Conservation (phyloP, 2,329 filamentous ascomycete species). For the Aspergillus quadricinctus region DNA sequence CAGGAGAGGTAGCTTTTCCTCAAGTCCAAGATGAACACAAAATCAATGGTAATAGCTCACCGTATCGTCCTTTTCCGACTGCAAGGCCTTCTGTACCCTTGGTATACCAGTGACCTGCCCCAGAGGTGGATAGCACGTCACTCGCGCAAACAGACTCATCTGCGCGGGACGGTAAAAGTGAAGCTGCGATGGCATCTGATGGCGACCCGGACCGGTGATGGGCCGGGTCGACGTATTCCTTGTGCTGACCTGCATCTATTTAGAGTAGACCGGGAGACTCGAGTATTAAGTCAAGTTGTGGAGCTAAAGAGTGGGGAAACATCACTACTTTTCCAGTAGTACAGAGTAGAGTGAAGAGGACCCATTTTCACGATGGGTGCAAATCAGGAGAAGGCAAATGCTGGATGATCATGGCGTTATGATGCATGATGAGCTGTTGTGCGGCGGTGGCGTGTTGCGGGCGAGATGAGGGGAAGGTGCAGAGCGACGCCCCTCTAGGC, state of each 20-base stretch:
- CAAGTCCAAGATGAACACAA: not conserved
- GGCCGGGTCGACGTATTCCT: constrained; percentile 17
- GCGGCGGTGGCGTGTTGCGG: constrained; percentile 10
- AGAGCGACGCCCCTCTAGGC: not conserved
- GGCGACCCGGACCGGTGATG: constrained; percentile 12
- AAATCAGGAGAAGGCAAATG: not conserved
- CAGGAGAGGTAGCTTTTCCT: not conserved
- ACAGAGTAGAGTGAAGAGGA: not conserved
- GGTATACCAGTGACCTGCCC: constrained; percentile 66
- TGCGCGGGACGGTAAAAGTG: constrained; percentile 36
- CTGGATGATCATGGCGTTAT: constrained; percentile 2
- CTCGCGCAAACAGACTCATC: constrained; percentile 50
- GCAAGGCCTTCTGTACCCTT: constrained; percentile 27
- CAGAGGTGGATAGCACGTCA: constrained; percentile 66
- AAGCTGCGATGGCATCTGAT: constrained; percentile 19
- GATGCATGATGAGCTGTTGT: constrained; percentile 8
- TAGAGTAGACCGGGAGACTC: not conserved
- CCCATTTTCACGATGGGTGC: not conserved
- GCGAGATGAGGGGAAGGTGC: constrained; percentile 7
- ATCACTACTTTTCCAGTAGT: not conserved
- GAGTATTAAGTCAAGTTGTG: not conserved
- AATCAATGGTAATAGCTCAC: constrained; percentile 14
- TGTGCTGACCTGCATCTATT: constrained; percentile 12
- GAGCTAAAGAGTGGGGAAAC: not conserved
- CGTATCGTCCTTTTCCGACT: constrained; percentile 18